Evolutionary conservation across 1,284 basidiomycete species (phyloP).

Genomic region (Cryptococcus maquisensis): DNA sequence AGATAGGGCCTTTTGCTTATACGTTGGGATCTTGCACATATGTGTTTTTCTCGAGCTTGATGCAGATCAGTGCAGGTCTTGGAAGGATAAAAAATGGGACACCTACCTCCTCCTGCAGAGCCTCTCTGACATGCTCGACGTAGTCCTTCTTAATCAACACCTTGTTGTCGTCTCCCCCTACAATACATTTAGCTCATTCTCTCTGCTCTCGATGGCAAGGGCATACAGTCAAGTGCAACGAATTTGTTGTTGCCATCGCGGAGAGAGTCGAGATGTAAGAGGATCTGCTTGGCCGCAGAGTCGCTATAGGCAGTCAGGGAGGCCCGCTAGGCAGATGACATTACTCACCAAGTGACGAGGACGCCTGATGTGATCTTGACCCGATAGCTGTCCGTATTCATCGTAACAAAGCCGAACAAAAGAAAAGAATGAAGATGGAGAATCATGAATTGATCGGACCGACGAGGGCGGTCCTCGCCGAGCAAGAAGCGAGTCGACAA

Average conservation of each 20-base stretch:
- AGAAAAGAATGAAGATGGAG: too few relatives aligned
- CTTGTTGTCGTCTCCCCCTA: constrained; percentile 38
- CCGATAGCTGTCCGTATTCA: constrained; percentile 18
- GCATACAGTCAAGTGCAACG: constrained; percentile 37
- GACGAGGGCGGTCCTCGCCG: too few relatives aligned
- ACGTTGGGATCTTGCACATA: constrained; percentile 37
- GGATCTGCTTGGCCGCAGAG: constrained; percentile 45
- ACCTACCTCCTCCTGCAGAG: constrained; percentile 39
- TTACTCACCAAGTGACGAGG: constrained; percentile 30
- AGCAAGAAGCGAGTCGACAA: too few relatives aligned
- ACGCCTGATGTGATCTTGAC: constrained; percentile 27
- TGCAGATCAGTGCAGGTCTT: constrained; percentile 1
- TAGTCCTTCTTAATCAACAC: constrained; percentile 35
- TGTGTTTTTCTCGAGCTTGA: constrained; percentile 45
- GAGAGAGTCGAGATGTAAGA: constrained; percentile 35
- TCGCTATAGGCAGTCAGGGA: constrained; percentile 22
- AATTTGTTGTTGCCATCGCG: constrained; percentile 38
- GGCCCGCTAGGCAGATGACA: background rate
- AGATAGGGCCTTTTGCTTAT: too few relatives aligned
- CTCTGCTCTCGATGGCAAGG: background rate
- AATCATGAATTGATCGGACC: too few relatives aligned
- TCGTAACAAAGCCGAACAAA: background rate
- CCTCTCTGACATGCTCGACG: constrained; percentile 35
- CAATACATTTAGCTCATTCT: background rate
- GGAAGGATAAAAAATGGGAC: background rate